Evolutionary conservation across 805 yeast genomes (phyloP), one percentile per base, ranked within the genome.

Genomic region (Yamadazyma takamatsuzukensis): DNA sequence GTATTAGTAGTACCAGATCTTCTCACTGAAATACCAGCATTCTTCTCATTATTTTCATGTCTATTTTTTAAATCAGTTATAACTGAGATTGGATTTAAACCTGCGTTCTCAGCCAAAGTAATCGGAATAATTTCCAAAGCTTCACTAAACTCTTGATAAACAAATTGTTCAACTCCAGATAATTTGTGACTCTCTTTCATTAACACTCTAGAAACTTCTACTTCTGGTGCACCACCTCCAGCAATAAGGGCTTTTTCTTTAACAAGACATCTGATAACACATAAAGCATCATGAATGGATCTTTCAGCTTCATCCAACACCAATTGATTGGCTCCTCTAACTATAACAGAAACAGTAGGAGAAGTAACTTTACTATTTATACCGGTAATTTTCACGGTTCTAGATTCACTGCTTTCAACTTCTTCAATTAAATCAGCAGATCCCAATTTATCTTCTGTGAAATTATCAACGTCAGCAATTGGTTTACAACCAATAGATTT

Each of bases 151-250:
- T 89, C 96, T 53, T 79, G 81, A 78, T 85, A 89, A 48, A 94
- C 89, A 43, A 86, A 77, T 35, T 90, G 89, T 59, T 88, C 95
- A 8, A 86, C 84, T 31, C 97, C 97, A 13, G 84, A 74, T 45
- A 83, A 68, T 33, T 75, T 65, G 43, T 78, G 72, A 18, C 94
- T 72, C 57, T 87, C 95, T 46, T 76, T 78, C 47, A 74, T 66
- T 45, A 88, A 64, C 10, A 75, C 74, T 43, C 90, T 76, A 8
- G 96, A 78, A 6, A 86, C 80, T 67, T 89, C 96, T 44, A 88
- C 78, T 63, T 88, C 97, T 28, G 97, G 95, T 5, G 98, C 97
- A 50, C 97, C 98, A 43, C 98, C 99, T 49, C 99, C 99, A 10
- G 97, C 96, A 64, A 93, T 88, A 54, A 84, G 68, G 1, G 89